Evolutionary conservation across 345 rosid species (phyloP).

Genomic region (Hypericum perforatum): DNA sequence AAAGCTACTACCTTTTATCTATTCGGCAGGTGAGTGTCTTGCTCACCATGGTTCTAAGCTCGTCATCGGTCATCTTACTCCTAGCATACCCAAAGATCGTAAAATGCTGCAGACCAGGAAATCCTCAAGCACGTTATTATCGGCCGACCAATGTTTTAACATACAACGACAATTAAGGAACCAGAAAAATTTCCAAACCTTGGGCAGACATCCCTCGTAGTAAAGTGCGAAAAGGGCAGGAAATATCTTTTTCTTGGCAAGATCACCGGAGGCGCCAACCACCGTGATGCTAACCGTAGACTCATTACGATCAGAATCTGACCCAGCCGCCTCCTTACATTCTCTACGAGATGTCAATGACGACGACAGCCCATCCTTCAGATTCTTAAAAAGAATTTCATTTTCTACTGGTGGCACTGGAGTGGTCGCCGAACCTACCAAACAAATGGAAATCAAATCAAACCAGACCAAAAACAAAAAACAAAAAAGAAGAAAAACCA

Average conservation of each 20-base stretch:
- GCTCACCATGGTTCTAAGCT: conserved; percentile 92
- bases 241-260: conserved; percentile 97
- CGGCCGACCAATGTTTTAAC: no score
- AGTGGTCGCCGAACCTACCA: conserved; percentile 52
- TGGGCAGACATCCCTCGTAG: conserved; percentile 86
- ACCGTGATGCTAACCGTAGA: conserved; percentile 83
- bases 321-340: conserved; percentile 27
- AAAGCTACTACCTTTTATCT: conserved; percentile 84
- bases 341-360: conserved; percentile 33
- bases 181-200: conserved; percentile 38
- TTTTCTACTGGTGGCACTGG: conserved; percentile 27
- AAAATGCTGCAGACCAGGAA: conserved; percentile 58
- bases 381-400: conserved; percentile 32
- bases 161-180: not conserved
- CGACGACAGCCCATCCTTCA: conserved; percentile 34
- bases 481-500: no score
- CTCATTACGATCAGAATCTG: conserved; percentile 34
- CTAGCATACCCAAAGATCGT: conserved; percentile 89
- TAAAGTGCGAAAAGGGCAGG: conserved; percentile 98
- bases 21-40: conserved; percentile 91
- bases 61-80: conserved; percentile 93
- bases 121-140: not conserved
- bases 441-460: conserved; percentile 7
- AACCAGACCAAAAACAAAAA: no score
- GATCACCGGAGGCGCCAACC: conserved; percentile 99